Percentiles rank a stretch among this genome's conserved stretches.
phyloP scores from a whole-genome alignment of 306 rosid species.

The Elaeagnus macrophylla region DNA sequence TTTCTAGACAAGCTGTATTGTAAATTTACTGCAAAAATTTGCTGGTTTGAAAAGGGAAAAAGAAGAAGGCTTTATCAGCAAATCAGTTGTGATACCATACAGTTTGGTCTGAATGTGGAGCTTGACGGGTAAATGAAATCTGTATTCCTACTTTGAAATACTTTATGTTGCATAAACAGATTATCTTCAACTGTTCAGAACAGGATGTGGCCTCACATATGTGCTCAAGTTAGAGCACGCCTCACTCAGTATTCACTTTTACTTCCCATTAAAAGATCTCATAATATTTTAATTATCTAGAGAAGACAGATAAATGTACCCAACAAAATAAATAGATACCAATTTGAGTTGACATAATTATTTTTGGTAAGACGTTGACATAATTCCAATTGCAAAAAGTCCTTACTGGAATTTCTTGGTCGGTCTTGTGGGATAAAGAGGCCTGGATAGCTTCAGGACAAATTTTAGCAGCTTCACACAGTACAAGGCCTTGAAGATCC shows the following conservation, averaged over 20 bases:
- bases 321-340: neutral
- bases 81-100: neutral
- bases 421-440: conserved; percentile 36
- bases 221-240: too few relatives aligned
- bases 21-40: too few relatives aligned
- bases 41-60: too few relatives aligned
- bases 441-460: conserved; percentile 50
- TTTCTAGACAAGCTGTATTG: too few relatives aligned
- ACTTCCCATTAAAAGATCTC: neutral
- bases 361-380: too few relatives aligned
- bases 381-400: conserved; percentile 5
- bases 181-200: neutral
- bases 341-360: neutral
- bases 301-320: neutral
- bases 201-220: neutral
- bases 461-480: conserved; percentile 35
- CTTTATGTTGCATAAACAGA: neutral
- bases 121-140: neutral
- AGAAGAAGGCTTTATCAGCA: neutral
- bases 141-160: neutral
- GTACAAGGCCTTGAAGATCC: conserved; percentile 67
- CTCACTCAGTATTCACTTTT: too few relatives aligned
- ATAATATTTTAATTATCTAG: neutral
- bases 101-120: neutral
- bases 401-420: conserved; percentile 76